Base-by-base conservation (phyloP, 2,329 filamentous ascomycete genomes). In the Nemania sp. region DNA sequence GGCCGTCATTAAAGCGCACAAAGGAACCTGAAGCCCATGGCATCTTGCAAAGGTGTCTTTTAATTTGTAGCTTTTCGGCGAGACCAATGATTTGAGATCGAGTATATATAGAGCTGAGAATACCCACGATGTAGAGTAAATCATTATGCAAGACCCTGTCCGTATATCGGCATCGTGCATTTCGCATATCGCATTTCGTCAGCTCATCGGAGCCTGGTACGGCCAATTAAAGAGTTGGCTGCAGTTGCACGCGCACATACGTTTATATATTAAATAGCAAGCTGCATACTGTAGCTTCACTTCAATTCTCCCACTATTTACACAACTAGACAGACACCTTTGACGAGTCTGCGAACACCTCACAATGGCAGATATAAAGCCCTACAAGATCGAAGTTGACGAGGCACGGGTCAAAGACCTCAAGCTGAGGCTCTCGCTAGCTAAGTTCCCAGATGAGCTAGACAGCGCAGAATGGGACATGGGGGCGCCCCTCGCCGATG, bases 391-490 rank as follows among this genome's bases (percentile, higher is more conserved):
- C 50, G 62, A 63, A 3, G 57, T 75, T 14, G 59, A 66, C 20
- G 67, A 72, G 7, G 50, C 62, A n/a, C 54, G 62, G 36, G 49
- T 75, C 12, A 54, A 68, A 14, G 67, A 69, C 39, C 64, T 75
- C 8, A 68, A 71, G 42, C 60, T 66, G 6, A 65, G 69, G 17
- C 64, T 74, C 19, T 66, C 68, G 8, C 60, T 67, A n/a, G 65
- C 71, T 36, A 67, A 56, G 30, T 73, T 73, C 53, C 72, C 72
- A 9, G 70, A 74, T 58, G 73, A 75, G 47, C 68, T 75, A 17
- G 68, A 73, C 37, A 65, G 63, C 28, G 70, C 71, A 6, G 70
- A 52, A 17, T 74, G 72, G 72, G 69, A 73, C 41, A 69, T 73
- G 64, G 72, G 71, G 19, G 62, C 65, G 9, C 70, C 71, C 20